phyloP scores from a whole-genome alignment of 2,329 filamentous ascomycete species.

The Pseudogymnoascus sp. region DNA sequence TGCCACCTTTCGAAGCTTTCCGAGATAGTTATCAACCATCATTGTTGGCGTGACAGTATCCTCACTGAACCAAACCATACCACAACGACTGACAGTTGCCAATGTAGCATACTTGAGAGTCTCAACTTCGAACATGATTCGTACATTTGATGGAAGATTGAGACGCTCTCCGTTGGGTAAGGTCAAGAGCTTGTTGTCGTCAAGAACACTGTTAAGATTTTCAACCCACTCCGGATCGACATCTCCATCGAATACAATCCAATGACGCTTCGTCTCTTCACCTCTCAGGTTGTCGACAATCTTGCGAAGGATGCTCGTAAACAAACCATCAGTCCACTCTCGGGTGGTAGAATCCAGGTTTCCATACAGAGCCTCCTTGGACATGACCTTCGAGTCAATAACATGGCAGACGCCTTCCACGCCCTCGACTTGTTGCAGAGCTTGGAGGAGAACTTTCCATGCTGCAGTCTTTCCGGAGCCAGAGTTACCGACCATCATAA shows the following conservation, averaged over 20 bases:
- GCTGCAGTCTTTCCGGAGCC: conserved; percentile 95
- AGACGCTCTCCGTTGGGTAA: conserved; percentile 97
- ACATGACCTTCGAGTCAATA: conserved; percentile 99
- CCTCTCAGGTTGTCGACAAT: conserved; percentile 98
- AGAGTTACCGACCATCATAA: conserved; percentile 99
- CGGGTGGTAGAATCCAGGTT: conserved; percentile 92
- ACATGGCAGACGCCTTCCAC: conserved; percentile 94
- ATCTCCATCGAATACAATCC: conserved; percentile 99
- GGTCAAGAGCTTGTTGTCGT: conserved; percentile 97
- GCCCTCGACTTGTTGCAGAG: conserved; percentile 81
- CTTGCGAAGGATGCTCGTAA: conserved; percentile 95
- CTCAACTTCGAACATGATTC: conserved; percentile 99
- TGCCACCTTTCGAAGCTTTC: conserved; percentile 69
- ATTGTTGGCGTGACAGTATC: conserved; percentile 90
- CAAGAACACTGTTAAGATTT: conserved; percentile 97
- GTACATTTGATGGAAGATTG: conserved; percentile 86
- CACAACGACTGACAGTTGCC: conserved; percentile 97
- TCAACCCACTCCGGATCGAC: conserved; percentile 99
- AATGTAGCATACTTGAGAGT: conserved; percentile 95
- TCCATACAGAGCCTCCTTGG: conserved; percentile 94
- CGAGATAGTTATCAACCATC: conserved; percentile 88
- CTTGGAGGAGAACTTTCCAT: conserved; percentile 88
- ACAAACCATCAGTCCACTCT: conserved; percentile 98
- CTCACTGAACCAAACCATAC: conserved; percentile 99
- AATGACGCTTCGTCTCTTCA: conserved; percentile 93